Evolutionary conservation across 1,284 basidiomycete species (phyloP), one percentile per base, ranked within the genome.

Genomic region (Porogramme epimiltina): DNA sequence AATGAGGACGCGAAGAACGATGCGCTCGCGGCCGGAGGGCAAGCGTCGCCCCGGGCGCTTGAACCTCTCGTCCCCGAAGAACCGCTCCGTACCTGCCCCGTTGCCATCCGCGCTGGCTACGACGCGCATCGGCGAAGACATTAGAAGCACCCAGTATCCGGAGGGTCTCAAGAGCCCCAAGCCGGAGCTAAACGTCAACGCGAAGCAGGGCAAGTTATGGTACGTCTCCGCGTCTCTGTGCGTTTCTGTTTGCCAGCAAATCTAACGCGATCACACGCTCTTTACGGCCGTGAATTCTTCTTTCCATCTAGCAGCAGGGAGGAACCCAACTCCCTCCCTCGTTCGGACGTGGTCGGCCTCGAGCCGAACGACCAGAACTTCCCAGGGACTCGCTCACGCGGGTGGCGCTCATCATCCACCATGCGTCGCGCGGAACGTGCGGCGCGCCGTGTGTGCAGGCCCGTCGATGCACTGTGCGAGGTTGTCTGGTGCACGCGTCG

Each of bases 261-360:
- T 2, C n/a, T 53, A 15, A 48, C n/a, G n/a, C n/a, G n/a, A n/a
- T n/a, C 34, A 2, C 49, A 23, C 20, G 49, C 9, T 40, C 91
- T 95, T 63, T 99, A 99, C 72, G 95, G 98, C 72, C 93, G 96
- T 43, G 93, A 96, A 40, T 99, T 99, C 84, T 80, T 99, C 26
- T 74, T 99, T 58, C 97, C 99, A 69, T 99, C 99, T 77, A 77
- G 97, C 51, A 98, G 95, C 79, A 92, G 88, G 71, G 95, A 98
- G 72, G 96, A 95, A 73, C 96, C 97, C 1, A 91, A 90, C 51
- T 82, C 84, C 49, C 84, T 98, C 23, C 94, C 95, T 31, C 84
- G 91, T 56, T 81, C 98, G 43, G 93, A 96, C 62, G 88, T 89
- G 25, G 90, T 99, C 63, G 96, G 96, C 48, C 84, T 98, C 39